A percentile compares a stretch with the other conserved stretches of the same genome.
Conservation (phyloP, 2,329 filamentous ascomycete genomes). For the Hortaea sp. region DNA sequence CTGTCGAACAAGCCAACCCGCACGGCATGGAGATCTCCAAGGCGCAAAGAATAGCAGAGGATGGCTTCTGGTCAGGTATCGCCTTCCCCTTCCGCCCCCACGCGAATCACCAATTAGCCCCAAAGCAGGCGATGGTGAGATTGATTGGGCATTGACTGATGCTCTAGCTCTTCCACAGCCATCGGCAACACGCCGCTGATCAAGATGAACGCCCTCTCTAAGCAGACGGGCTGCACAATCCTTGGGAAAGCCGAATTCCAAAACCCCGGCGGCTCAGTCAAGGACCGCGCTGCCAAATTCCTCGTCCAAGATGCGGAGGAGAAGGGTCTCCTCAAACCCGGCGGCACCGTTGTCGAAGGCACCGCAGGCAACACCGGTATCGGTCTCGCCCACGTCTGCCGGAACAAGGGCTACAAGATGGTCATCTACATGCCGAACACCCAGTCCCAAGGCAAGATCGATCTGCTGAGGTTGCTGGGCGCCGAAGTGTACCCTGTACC, state of each 20-base stretch:
- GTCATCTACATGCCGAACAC: conserved; percentile 99
- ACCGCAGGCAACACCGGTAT: conserved; percentile 98
- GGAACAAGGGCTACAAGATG: conserved; percentile 80
- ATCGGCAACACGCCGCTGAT: conserved; percentile 97
- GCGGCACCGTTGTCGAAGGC: conserved; percentile 92
- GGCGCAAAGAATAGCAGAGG: conserved; percentile 68
- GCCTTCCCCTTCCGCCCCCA: background rate
- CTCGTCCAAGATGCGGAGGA: conserved; percentile 92
- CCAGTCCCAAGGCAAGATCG: conserved; percentile 95
- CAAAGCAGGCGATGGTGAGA: no score
- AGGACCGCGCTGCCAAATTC: conserved; percentile 90
- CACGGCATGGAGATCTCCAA: conserved; percentile 60
- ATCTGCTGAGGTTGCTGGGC: conserved; percentile 78
- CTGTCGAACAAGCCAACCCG: conserved; percentile 19
- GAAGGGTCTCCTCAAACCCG: conserved; percentile 67
- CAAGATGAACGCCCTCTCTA: conserved; percentile 75
- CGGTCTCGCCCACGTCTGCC: conserved; percentile 91
- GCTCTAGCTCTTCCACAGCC: conserved; percentile 42
- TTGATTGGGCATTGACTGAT: conserved; percentile 13
- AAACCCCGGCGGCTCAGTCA: conserved; percentile 92
- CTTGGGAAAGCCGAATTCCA: conserved; percentile 98
- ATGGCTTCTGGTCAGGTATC: conserved; percentile 68
- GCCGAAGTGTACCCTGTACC: conserved; percentile 95
- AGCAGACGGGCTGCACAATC: conserved; percentile 84
- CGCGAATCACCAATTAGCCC: background rate